Evolutionary conservation across 179 eudicot species (phyloP).

Genomic region (Pouteria campechiana): DNA sequence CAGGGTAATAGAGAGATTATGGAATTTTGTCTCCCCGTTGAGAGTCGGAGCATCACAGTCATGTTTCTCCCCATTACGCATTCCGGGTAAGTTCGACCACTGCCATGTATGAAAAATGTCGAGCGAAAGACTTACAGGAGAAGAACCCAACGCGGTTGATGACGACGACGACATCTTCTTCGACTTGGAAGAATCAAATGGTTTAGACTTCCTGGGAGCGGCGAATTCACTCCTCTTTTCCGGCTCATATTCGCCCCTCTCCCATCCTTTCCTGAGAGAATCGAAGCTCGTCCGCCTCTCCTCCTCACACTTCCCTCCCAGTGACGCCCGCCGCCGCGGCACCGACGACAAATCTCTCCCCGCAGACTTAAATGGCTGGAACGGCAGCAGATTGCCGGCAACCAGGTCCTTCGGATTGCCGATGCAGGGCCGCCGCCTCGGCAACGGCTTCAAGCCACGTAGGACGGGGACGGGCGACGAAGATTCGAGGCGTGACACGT

Average conservation of each 20-base stretch:
- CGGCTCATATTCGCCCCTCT: constrained; percentile 12
- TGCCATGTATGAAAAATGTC: too few relatives aligned
- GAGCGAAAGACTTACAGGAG: constrained; percentile 13
- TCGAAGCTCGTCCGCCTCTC: constrained; percentile 30
- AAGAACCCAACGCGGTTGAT: neutral
- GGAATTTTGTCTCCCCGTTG: too few relatives aligned
- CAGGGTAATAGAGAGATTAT: too few relatives aligned
- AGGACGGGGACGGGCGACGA: constrained; percentile 71
- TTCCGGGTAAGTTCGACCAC: too few relatives aligned
- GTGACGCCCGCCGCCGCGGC: constrained; percentile 18
- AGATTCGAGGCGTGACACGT: constrained; percentile 49
- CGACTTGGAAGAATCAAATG: neutral
- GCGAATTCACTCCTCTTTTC: neutral
- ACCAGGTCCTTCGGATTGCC: constrained; percentile 66
- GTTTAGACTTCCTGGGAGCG: constrained; percentile 1
- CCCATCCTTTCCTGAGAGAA: constrained; percentile 29
- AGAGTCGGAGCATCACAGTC: too few relatives aligned
- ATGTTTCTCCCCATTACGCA: too few relatives aligned
- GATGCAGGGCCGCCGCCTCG: constrained; percentile 57
- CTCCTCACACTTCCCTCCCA: constrained; percentile 18
- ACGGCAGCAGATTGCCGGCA: constrained; percentile 20
- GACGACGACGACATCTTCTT: too few relatives aligned
- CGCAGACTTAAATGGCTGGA: constrained; percentile 5
- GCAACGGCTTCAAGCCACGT: constrained; percentile 49
- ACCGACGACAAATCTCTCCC: neutral